These are phyloP conservation scores for Dactylella cylindrospora DNA, from an alignment of 2,329 filamentous ascomycete species.

Conservation along the genomic window DNA sequence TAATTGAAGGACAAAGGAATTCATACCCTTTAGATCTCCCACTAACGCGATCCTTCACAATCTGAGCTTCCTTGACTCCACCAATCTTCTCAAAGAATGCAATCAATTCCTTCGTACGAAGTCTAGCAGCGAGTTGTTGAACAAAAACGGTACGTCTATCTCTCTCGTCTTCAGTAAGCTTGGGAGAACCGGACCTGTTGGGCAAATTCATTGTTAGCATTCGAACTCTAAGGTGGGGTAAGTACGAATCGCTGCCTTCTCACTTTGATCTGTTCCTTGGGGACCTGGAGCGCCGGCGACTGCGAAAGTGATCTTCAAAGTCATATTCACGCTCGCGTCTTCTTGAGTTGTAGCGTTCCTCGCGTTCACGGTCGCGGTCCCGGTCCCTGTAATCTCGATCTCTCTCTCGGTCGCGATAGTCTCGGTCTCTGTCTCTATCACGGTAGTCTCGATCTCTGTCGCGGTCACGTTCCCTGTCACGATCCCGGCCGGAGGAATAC, in stretches of 20 bases:
- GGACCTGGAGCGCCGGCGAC: slow-evolving; percentile 58
- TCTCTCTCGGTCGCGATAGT: slow-evolving; percentile 59
- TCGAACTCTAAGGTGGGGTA: slow-evolving; percentile 34
- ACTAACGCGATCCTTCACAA: slow-evolving; percentile 96
- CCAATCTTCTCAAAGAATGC: slow-evolving; percentile 95
- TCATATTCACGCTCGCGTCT: slow-evolving; percentile 65
- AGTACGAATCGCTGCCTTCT: slow-evolving; percentile 49
- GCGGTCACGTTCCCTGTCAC: slow-evolving; percentile 59
- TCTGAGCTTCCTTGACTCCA: slow-evolving; percentile 93
- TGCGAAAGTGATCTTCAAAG: slow-evolving; percentile 54
- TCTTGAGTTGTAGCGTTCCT: slow-evolving; percentile 76
- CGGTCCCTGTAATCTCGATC: slow-evolving; percentile 56
- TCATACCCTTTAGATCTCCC: slow-evolving; percentile 94
- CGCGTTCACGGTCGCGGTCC: slow-evolving; percentile 62
- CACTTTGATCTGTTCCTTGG: slow-evolving; percentile 45
- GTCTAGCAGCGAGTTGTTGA: slow-evolving; percentile 91
- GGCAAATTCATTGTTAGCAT: not conserved
- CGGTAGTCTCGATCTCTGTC: slow-evolving; percentile 62
- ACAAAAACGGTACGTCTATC: slow-evolving; percentile 97
- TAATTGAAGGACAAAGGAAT: not conserved
- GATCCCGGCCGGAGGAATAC: slow-evolving; percentile 62
- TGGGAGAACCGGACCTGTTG: slow-evolving; percentile 62
- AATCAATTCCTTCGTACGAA: slow-evolving; percentile 88
- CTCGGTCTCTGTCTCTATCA: slow-evolving; percentile 58
- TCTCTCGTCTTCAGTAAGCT: slow-evolving; percentile 89